Base-by-base conservation (phyloP, 164 flowering plant genomes). In the Protea cynaroides region DNA sequence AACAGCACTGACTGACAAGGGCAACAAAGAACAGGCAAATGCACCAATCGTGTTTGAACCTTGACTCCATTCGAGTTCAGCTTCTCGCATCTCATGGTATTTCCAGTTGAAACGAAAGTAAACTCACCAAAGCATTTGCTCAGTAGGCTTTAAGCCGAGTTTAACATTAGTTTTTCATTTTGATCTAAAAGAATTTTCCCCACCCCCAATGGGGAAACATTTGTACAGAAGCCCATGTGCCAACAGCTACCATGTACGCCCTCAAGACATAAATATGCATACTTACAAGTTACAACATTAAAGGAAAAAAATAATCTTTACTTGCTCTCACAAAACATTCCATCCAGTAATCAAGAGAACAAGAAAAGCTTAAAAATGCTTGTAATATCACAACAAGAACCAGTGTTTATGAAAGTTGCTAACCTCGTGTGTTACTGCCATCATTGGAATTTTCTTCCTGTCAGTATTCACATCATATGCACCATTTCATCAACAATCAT, bases 401-500 rank as follows among this genome's bases (percentile, higher is more conserved):
- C 18, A 49, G 6, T 4, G 17, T 12, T 49, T 18, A 46, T 5
- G 17, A 46, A 6, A 10, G 17, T 10, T 46, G 3, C 19, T 14
- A 15, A 15, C 17, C 18, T 49, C 52, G 15, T 15, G 17, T 4
- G 18, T 49, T 15, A 19, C 52, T 18, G 14, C 5, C 52, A 49
- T 49, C 18, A 49, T n/a, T 15, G n/a, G 46, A 40, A 0, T 4
- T 18, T 15, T 18, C 38, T 61, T 24, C 19, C 52, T 53, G 54
- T 18, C 21, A 62, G 18, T 11, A 5, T 37, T 82, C 75, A 83
- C 69, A 88, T 83, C 73, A 86, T 83, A 75, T 81, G 84, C 58
- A 89, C 90, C 55, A 40, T 79, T 23, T 76, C 92, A 40, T 71
- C 82, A 34, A 72, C 77, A 58, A 92, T 77, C 96, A 88, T 86